Base-by-base conservation (phyloP, 1,284 basidiomycete species). In the Leccinum solheimii region DNA sequence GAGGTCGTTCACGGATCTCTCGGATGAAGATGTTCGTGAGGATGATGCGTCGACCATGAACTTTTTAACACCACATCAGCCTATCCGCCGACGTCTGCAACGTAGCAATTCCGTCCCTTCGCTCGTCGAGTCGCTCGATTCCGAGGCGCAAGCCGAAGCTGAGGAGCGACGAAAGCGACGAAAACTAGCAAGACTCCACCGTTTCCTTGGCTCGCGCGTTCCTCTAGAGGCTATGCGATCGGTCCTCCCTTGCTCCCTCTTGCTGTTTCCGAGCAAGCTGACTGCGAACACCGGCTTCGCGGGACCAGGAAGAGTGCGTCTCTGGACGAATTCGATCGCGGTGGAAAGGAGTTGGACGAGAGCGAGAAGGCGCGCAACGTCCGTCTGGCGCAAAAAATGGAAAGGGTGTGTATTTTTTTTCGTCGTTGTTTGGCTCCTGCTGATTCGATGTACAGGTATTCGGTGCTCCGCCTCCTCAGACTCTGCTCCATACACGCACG, bases 381-480 rank as follows among this genome's bases (percentile, higher is more conserved):
- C 55, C 81, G 86, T 58, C 77, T 91, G 55, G 91, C 90, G 34
- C 80, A 87, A 68, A 93, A 93, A 77, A 92, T 93, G 90, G 90
- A 92, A 75, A 88, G 88, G 85, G 90, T 90, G 60, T 52, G 79
- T 74, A 43, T 21, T 60, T 45, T 57, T 30, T 21, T 19, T 19
- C 11, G n/a, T n/a, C 5, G 14, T 50, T 16, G 52, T 56, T 61
- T 38, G 50, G 38, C 55, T 50, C 26, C 61, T 59, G 34, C 64
- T 61, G 54, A 62, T 48, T 21, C 45, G 59, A 53, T 26, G 51
- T 16, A 8, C 62, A 93, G 91, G 81, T 93, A 69, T 92, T 93
- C 70, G 91, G 91, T 58, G 85, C 86, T 34, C 85, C 84, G 6
- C 91, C 91, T 40, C 91, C 91, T 2, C 88, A 90, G 65, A 84